Percentiles rank a stretch among this genome's conserved stretches.
Evolutionary conservation across 805 yeast genomes (phyloP).

Genomic region (Metschnikowia lochheadii): DNA sequence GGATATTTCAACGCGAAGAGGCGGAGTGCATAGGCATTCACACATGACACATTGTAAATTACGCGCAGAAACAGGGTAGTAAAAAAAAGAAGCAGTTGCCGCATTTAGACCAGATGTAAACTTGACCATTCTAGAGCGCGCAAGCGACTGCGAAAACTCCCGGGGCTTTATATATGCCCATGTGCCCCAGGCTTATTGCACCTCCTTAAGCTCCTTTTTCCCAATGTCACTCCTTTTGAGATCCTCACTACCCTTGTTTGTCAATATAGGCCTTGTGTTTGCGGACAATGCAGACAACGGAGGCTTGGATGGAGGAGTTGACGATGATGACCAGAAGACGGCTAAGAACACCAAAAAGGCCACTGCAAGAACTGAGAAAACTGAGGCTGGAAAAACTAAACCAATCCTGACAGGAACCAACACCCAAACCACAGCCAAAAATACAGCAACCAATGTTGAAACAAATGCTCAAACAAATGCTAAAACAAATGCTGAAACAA

Average conservation of each 20-base stretch:
- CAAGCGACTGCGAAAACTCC: neutral
- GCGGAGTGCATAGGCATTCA: neutral
- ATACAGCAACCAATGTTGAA: neutral
- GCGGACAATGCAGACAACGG: slow-evolving; percentile 11
- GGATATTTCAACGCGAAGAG: neutral
- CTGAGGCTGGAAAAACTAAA: neutral
- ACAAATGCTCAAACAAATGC: neutral
- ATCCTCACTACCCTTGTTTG: slow-evolving; percentile 8
- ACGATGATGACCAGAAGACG: neutral
- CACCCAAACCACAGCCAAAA: neutral
- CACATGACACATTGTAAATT: neutral
- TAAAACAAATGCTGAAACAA: neutral
- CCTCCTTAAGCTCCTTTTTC: neutral
- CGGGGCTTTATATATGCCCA: neutral
- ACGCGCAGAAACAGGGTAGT: neutral
- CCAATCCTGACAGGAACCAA: neutral
- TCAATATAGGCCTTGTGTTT: slow-evolving; percentile 12
- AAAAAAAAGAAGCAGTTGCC: neutral
- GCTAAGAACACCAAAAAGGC: neutral
- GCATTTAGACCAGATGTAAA: neutral
- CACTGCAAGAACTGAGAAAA: neutral
- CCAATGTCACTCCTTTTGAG: slow-evolving; percentile 12
- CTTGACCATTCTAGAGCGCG: neutral
- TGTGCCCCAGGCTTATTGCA: neutral
- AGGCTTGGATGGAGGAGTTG: slow-evolving; percentile 12